A percentile compares a stretch with the other conserved stretches of the same genome.
Evolutionary conservation across 2,329 filamentous ascomycete species (phyloP).

Genomic region (Pyrenophora seminiperda): DNA sequence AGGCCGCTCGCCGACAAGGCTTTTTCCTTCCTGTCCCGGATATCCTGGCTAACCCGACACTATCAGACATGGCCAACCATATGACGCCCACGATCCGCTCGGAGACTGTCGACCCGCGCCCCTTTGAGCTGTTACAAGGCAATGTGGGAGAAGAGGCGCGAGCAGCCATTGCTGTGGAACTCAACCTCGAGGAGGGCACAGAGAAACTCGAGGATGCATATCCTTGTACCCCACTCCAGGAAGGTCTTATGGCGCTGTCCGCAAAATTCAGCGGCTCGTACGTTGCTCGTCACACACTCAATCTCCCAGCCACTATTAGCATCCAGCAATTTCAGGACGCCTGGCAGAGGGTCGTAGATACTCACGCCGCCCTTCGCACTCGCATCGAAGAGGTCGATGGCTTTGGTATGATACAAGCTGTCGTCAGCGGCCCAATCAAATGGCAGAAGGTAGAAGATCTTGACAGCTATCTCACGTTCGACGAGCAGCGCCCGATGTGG

Average conservation of each 20-base stretch:
- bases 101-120: background rate
- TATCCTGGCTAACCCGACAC: background rate
- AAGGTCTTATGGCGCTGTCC: background rate
- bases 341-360: background rate
- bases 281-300: background rate
- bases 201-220: background rate
- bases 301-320: background rate
- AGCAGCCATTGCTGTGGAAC: background rate
- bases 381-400: background rate
- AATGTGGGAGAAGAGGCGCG: background rate
- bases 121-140: background rate
- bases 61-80: background rate
- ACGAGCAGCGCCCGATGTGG: background rate
- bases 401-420: background rate
- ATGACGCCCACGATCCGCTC: background rate
- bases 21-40: background rate
- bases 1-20: background rate
- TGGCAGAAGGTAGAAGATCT: background rate
- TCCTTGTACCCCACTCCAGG: background rate
- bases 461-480: background rate
- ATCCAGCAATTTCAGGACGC: background rate
- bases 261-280: background rate
- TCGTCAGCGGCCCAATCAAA: background rate
- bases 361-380: background rate
- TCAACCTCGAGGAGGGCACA: background rate